Conservation (phyloP, 129 eudicot genomes). For the Tanacetum coccineum region DNA sequence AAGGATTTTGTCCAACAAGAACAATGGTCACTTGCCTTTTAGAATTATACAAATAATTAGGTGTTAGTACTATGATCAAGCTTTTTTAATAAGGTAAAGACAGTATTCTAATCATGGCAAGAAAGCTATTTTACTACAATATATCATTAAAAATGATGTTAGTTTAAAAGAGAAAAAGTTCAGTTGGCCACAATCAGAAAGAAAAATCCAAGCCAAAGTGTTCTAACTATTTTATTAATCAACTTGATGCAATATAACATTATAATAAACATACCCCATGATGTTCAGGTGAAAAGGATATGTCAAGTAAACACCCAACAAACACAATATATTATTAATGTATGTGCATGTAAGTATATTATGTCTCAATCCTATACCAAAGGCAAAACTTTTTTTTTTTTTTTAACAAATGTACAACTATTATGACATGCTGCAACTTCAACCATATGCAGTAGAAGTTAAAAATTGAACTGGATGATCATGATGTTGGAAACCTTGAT, state of each 20-base stretch:
- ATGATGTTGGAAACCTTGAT: constrained; percentile 14
- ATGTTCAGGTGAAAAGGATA: constrained; percentile 37
- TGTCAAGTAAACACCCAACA: constrained; percentile 33
- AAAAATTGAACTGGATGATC: constrained; percentile 4
- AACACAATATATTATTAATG: constrained; percentile 14
- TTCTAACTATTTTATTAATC: constrained; percentile 25
- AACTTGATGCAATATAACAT: constrained; percentile 22
- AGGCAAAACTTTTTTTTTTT: background rate
- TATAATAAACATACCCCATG: constrained; percentile 26
- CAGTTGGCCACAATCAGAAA: constrained; percentile 20
- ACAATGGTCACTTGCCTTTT: constrained; percentile 27
- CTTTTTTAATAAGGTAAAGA: constrained; percentile 25
- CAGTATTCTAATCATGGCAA: constrained; percentile 32
- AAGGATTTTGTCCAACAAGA: constrained; percentile 30
- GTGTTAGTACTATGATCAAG: constrained; percentile 15
- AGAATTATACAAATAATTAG: background rate
- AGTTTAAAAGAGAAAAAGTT: background rate
- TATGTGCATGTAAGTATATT: background rate
- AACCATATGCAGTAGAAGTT: constrained; percentile 12
- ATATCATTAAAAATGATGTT: constrained; percentile 8
- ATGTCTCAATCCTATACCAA: constrained; percentile 6
- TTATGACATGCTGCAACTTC: background rate
- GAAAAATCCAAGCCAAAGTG: constrained; percentile 24
- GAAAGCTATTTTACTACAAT: constrained; percentile 31
- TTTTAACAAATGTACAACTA: constrained; percentile 8